phyloP scores from a whole-genome alignment of 352 stramenopile genomes.

The Aphanomyces invadans region DNA sequence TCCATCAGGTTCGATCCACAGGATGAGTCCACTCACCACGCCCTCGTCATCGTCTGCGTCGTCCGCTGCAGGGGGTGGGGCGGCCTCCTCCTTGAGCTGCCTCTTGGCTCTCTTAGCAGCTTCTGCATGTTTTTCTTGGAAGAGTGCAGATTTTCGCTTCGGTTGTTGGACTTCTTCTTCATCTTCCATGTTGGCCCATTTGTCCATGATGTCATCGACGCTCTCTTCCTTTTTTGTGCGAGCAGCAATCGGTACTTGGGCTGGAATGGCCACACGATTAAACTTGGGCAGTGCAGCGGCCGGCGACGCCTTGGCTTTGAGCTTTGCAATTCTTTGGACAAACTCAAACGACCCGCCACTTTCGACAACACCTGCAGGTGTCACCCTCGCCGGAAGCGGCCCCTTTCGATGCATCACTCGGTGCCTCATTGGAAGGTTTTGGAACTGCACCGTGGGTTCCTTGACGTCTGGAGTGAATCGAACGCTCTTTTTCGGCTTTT shows the following conservation, averaged over 20 bases:
- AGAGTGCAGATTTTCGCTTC: slow-evolving; percentile 16
- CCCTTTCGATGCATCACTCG: slow-evolving; percentile 31
- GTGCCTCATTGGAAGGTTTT: slow-evolving; percentile 30
- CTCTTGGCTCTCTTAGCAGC: background rate
- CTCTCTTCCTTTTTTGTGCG: background rate
- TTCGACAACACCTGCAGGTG: slow-evolving; percentile 58
- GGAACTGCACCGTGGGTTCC: background rate
- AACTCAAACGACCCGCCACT: slow-evolving; percentile 80
- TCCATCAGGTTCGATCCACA: background rate
- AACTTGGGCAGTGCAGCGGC: background rate
- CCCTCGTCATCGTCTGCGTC: slow-evolving; percentile 5
- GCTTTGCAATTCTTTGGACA: slow-evolving; percentile 60
- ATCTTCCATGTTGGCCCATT: background rate
- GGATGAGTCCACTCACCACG: background rate
- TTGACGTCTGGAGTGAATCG: slow-evolving; percentile 43
- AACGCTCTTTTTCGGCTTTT: slow-evolving; percentile 46
- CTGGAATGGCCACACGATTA: background rate
- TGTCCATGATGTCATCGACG: slow-evolving; percentile 13
- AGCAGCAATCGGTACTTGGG: background rate
- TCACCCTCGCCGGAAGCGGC: slow-evolving; percentile 28
- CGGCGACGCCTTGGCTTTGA: slow-evolving; percentile 5
- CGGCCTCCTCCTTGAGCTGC: background rate
- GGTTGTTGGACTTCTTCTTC: slow-evolving; percentile 19
- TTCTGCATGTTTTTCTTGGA: background rate
- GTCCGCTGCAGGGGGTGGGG: background rate